Evolutionary conservation across 2,329 filamentous ascomycete genomes (phyloP).

Genomic region (Penicillium sp.): DNA sequence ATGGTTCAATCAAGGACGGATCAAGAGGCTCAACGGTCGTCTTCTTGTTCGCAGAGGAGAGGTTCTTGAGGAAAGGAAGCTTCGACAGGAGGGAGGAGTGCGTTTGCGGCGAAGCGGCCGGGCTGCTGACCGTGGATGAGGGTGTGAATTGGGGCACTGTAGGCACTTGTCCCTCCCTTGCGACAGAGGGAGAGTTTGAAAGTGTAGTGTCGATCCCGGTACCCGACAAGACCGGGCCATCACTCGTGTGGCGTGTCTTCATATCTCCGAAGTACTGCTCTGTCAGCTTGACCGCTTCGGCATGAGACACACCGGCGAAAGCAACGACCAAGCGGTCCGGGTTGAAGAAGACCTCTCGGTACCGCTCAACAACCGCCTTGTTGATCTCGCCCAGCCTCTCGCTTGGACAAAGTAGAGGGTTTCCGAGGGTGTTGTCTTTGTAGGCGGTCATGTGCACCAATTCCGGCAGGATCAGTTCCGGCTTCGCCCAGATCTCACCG

Average conservation of each 20-base stretch:
- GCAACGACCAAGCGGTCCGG: slow-evolving; percentile 91
- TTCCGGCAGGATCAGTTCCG: slow-evolving; percentile 91
- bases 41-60: slow-evolving; percentile 61
- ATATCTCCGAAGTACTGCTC: slow-evolving; percentile 91
- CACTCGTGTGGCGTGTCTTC: slow-evolving; percentile 51
- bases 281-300: slow-evolving; percentile 69
- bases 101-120: slow-evolving; percentile 40
- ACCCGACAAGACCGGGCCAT: slow-evolving; percentile 47
- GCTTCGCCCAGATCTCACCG: slow-evolving; percentile 94
- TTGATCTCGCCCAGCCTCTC: slow-evolving; percentile 74
- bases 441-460: slow-evolving; percentile 92
- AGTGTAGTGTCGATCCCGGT: slow-evolving; percentile 53
- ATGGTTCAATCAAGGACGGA: slow-evolving; percentile 39
- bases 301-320: slow-evolving; percentile 84
- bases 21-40: slow-evolving; percentile 54
- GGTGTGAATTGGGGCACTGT: slow-evolving; percentile 38
- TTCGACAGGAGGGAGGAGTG: slow-evolving; percentile 67
- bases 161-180: slow-evolving; percentile 28
- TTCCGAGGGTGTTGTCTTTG: slow-evolving; percentile 91
- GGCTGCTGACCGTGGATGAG: slow-evolving; percentile 33
- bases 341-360: slow-evolving; percentile 75
- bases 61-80: slow-evolving; percentile 83
- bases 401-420: slow-evolving; percentile 83
- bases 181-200: slow-evolving; percentile 24
- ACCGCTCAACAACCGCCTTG: slow-evolving; percentile 65